phyloP scores from a whole-genome alignment of 2,329 filamentous ascomycete species.

The Massarina eburnea region DNA sequence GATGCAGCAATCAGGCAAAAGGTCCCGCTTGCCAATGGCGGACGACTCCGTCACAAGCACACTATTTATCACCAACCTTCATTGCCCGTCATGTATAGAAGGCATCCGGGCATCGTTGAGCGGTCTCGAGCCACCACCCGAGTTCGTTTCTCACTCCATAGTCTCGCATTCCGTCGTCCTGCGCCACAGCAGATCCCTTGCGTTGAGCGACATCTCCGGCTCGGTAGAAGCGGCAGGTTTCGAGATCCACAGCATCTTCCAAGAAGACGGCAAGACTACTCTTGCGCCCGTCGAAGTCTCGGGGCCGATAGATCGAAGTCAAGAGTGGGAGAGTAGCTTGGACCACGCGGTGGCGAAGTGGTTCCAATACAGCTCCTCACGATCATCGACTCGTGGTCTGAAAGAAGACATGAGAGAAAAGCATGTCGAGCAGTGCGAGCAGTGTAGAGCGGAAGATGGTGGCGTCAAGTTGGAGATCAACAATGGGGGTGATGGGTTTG shows the following conservation, averaged over 20 bases:
- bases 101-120: conserved; percentile 63
- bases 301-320: conserved; percentile 13
- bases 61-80: conserved; percentile 72
- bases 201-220: conserved; percentile 44
- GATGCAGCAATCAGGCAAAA: background rate
- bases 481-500: conserved; percentile 7
- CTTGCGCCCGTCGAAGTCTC: conserved; percentile 18
- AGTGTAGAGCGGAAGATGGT: conserved; percentile 35
- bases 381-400: conserved; percentile 5
- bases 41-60: conserved; percentile 49
- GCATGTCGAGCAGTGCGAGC: conserved; percentile 38
- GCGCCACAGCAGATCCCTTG: conserved; percentile 51
- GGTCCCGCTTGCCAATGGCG: conserved; percentile 8
- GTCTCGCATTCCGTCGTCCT: conserved; percentile 70
- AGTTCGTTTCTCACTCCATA: conserved; percentile 68
- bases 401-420: conserved; percentile 29
- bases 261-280: conserved; percentile 20
- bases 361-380: conserved; percentile 15
- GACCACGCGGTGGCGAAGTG: conserved; percentile 39
- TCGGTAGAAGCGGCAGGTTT: conserved; percentile 61
- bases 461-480: conserved; percentile 18
- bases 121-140: conserved; percentile 50
- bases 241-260: conserved; percentile 56
- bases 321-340: conserved; percentile 37
- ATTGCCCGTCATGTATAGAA: conserved; percentile 74